Conservation (phyloP, 2,329 filamentous ascomycete species). For the Beauveria asiatica region DNA sequence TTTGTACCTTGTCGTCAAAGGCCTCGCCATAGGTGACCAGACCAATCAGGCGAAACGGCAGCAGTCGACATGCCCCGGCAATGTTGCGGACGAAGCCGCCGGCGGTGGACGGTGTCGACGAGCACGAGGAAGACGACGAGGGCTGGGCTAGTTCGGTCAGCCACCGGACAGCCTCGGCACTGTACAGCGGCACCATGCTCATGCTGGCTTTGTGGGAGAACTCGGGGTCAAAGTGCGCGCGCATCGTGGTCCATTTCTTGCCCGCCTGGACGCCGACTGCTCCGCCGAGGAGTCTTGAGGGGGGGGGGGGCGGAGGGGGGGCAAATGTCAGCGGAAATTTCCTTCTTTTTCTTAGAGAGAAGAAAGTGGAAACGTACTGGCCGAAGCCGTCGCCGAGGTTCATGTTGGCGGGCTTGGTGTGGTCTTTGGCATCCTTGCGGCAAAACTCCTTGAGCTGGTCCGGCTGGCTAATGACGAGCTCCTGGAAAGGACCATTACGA, state of each 20-base stretch:
- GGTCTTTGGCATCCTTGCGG: neutral
- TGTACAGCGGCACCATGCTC: neutral
- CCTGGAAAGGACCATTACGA: neutral
- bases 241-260: neutral
- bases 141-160: neutral
- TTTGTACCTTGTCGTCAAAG: neutral
- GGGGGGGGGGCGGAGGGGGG: no score
- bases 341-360: neutral
- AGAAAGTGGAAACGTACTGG: neutral
- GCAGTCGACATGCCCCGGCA: neutral
- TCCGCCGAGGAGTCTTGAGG: neutral
- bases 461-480: neutral
- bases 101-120: neutral
- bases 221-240: neutral
- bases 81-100: neutral
- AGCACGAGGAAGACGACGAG: neutral
- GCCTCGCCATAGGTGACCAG: neutral
- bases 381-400: neutral
- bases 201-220: neutral
- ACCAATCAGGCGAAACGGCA: neutral
- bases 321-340: neutral
- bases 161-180: neutral
- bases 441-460: neutral
- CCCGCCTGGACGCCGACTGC: neutral
- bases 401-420: neutral